These are phyloP conservation scores for Plasmodium vivax DNA, from an alignment of 169 alveolate genomes.

Conservation along the genomic window DNA sequence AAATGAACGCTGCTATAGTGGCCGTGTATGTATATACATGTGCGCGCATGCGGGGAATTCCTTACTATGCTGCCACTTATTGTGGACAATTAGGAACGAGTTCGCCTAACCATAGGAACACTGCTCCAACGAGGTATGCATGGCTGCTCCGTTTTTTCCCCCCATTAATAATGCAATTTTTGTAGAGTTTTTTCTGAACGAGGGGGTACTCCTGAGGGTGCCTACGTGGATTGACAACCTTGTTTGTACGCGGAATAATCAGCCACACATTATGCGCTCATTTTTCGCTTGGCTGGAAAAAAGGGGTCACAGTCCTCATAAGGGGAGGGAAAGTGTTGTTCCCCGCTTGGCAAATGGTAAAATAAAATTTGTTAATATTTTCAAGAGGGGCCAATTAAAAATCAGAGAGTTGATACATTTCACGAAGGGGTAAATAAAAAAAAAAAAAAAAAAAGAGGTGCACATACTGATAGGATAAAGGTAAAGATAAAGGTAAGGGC, in stretches of 20 bases:
- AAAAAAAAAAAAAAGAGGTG: neutral
- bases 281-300: neutral
- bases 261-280: neutral
- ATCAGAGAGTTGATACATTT: neutral
- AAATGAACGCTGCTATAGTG: neutral
- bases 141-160: neutral
- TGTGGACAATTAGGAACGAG: neutral
- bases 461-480: neutral
- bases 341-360: neutral
- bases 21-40: neutral
- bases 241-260: too few species aligned
- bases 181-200: too few species aligned
- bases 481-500: neutral
- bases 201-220: too few species aligned
- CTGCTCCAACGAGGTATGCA: neutral
- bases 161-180: too few species aligned
- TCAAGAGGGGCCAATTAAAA: neutral
- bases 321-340: neutral
- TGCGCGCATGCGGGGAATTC: neutral
- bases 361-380: neutral
- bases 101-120: neutral
- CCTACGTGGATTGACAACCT: too few species aligned
- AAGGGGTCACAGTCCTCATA: neutral
- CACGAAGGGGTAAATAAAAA: neutral
- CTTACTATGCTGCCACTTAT: neutral